A percentile compares a stretch with the other conserved stretches of the same genome.
phyloP scores from a whole-genome alignment of 192 early-diverging fungal genomes.

The Chytriomyces hyalinus region DNA sequence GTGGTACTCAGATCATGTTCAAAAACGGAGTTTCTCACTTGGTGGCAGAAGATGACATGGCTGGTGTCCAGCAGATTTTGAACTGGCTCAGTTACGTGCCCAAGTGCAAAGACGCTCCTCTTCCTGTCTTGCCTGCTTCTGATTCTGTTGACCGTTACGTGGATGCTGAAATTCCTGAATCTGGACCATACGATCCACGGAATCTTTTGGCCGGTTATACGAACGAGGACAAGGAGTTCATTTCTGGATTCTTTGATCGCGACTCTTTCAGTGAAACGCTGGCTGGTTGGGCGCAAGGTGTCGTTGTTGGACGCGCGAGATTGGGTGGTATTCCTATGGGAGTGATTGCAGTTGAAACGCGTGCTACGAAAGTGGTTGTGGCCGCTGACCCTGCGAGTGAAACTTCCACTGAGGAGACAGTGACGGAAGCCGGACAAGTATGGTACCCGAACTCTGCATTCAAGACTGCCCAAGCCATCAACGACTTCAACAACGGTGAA shows the following conservation, averaged over 20 bases:
- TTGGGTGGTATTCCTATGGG: slow-evolving; percentile 98
- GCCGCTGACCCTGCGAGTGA: slow-evolving; percentile 95
- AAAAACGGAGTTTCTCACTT: slow-evolving; percentile 98
- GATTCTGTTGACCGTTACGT: slow-evolving; percentile 86
- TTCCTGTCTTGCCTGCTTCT: slow-evolving; percentile 53
- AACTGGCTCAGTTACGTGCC: slow-evolving; percentile 96
- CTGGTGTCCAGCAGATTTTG: slow-evolving; percentile 88
- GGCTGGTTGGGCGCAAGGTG: slow-evolving; percentile 95
- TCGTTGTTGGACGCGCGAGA: slow-evolving; percentile 92
- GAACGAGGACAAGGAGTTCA: slow-evolving; percentile 70
- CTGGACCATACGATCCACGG: slow-evolving; percentile 88
- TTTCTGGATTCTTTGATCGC: slow-evolving; percentile 94
- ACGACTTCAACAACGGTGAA: slow-evolving; percentile 98
- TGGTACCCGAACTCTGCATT: slow-evolving; percentile 99
- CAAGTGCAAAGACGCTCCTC: slow-evolving; percentile 66
- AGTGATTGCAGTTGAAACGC: slow-evolving; percentile 94
- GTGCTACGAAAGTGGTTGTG: slow-evolving; percentile 87
- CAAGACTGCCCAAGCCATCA: slow-evolving; percentile 99
- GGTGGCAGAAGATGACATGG: slow-evolving; percentile 93
- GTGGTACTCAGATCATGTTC: slow-evolving; percentile 99
- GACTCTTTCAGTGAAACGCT: slow-evolving; percentile 96
- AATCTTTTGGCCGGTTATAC: slow-evolving; percentile 81
- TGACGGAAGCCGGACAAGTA: slow-evolving; percentile 92
- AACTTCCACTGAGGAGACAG: slow-evolving; percentile 84
- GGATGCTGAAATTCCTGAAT: slow-evolving; percentile 79